Conservation (phyloP, 345 rosid species). For the Triadica sebifera region DNA sequence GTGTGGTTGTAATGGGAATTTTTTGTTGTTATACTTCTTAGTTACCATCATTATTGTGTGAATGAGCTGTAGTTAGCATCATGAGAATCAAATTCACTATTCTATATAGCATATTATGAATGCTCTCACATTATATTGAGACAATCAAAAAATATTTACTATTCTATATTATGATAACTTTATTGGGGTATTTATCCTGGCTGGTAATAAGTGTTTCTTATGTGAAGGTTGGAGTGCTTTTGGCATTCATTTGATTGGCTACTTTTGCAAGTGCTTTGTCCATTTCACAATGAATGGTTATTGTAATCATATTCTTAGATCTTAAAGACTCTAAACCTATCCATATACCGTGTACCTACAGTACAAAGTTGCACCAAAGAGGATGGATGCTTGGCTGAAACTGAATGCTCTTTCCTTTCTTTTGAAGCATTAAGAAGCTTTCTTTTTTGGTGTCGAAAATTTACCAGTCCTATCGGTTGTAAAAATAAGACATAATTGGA, state of each 20-base stretch:
- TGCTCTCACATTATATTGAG: too few relatives aligned
- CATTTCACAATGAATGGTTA: not conserved
- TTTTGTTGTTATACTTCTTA: too few relatives aligned
- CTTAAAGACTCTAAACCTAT: not conserved
- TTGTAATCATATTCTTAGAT: not conserved
- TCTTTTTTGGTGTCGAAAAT: not conserved
- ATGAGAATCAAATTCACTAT: too few relatives aligned
- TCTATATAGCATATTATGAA: too few relatives aligned
- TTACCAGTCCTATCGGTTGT: not conserved
- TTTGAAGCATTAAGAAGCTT: too few relatives aligned
- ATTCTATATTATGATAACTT: not conserved
- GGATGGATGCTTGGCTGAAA: not conserved
- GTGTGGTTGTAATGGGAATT: too few relatives aligned
- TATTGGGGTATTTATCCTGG: not conserved
- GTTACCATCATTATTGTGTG: too few relatives aligned
- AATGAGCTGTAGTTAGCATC: too few relatives aligned
- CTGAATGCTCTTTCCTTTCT: not conserved
- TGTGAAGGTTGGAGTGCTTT: not conserved
- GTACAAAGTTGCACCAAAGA: not conserved
- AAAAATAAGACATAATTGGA: too few relatives aligned
- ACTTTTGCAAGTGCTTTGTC: not conserved
- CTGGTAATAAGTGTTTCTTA: not conserved
- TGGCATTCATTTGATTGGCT: not conserved
- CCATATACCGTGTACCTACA: not conserved
- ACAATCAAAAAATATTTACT: too few relatives aligned